Conservation (phyloP, 768 basidiomycete genomes). For the Suillus spraguei region DNA sequence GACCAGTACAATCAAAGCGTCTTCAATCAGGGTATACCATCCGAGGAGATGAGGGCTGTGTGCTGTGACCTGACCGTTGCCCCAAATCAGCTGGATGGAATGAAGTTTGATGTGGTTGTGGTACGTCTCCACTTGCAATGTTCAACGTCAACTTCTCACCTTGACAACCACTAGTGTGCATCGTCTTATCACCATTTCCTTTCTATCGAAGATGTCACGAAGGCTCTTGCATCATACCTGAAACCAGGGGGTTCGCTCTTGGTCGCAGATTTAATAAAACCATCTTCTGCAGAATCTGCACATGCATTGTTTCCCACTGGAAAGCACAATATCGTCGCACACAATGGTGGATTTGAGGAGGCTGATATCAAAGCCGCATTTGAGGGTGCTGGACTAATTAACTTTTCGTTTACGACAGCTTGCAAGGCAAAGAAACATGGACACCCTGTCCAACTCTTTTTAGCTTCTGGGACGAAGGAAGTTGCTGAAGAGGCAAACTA, state of each 20-base stretch:
- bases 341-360: conserved; percentile 55
- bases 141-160: too few species aligned
- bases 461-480: conserved; percentile 54
- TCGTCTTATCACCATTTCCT: conserved; percentile 65
- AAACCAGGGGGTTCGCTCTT: conserved; percentile 64
- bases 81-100: too few species aligned
- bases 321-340: conserved; percentile 51
- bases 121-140: too few species aligned
- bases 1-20: too few species aligned
- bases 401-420: conserved; percentile 42
- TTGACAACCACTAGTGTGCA: conserved; percentile 62
- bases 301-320: conserved; percentile 32
- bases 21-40: too few species aligned
- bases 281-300: conserved; percentile 20
- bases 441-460: conserved; percentile 48
- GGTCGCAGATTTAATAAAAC: conserved; percentile 53
- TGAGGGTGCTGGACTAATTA: conserved; percentile 52
- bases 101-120: too few species aligned
- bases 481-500: neutral
- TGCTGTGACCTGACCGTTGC: too few species aligned
- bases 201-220: conserved; percentile 52
- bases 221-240: conserved; percentile 54
- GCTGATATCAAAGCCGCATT: conserved; percentile 51
- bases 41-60: too few species aligned
- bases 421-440: conserved; percentile 34